These are phyloP conservation scores for Bullera alba DNA, from an alignment of 768 basidiomycete genomes.

Conservation along the genomic window DNA sequence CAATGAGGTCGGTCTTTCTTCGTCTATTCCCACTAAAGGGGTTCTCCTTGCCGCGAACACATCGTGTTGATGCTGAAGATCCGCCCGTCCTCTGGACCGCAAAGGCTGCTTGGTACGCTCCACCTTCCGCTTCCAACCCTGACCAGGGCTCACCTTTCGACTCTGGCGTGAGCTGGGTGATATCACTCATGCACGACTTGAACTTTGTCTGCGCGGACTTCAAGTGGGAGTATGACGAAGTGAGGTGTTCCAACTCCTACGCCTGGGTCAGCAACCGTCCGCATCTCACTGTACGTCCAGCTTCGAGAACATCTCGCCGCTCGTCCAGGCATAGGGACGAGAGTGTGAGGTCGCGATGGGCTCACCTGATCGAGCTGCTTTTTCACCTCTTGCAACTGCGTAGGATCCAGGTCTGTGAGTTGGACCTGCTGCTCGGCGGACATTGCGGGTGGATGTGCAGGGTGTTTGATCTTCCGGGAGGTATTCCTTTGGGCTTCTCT, in stretches of 20 bases:
- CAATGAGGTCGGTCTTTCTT: not conserved
- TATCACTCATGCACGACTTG: conserved; percentile 73
- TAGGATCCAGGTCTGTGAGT: conserved; percentile 71
- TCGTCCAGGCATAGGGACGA: not conserved
- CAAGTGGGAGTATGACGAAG: conserved; percentile 83
- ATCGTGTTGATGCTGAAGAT: not conserved
- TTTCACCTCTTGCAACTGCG: conserved; percentile 80
- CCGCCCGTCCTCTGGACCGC: too few species aligned
- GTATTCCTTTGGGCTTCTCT: too few species aligned
- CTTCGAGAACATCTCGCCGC: not conserved
- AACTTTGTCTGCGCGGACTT: conserved; percentile 92
- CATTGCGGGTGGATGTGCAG: conserved; percentile 20
- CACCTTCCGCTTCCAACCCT: too few species aligned
- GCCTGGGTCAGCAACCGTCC: too few species aligned
- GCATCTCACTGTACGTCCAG: too few species aligned
- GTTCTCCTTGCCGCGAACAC: not conserved
- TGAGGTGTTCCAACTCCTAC: conserved; percentile 86
- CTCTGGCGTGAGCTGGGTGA: conserved; percentile 63
- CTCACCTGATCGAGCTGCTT: conserved; percentile 85
- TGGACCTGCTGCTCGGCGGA: conserved; percentile 65
- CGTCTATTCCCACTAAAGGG: not conserved
- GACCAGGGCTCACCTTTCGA: conserved; percentile 52
- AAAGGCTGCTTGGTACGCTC: too few species aligned
- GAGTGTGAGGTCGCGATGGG: not conserved
- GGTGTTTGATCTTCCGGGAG: too few species aligned